These are phyloP conservation scores for Metschnikowia anglica DNA, from an alignment of 805 yeast species.

Conservation along the genomic window DNA sequence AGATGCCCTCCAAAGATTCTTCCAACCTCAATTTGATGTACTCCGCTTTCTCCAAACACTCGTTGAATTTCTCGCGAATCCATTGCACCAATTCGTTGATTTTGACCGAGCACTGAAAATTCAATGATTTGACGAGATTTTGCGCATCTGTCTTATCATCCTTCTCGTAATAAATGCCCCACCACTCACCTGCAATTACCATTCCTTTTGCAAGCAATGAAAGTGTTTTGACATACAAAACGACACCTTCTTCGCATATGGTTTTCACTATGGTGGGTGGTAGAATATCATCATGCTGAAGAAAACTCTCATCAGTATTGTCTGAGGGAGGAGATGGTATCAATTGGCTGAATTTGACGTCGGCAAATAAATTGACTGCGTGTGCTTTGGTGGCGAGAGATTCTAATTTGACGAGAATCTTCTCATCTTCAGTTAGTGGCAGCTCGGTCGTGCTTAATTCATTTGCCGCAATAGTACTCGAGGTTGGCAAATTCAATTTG, in stretches of 20 bases:
- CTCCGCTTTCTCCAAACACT: slow-evolving; percentile 86
- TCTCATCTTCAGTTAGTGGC: slow-evolving; percentile 29
- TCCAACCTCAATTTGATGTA: slow-evolving; percentile 58
- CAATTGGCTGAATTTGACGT: slow-evolving; percentile 82
- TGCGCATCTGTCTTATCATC: slow-evolving; percentile 15
- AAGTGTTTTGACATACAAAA: slow-evolving; percentile 78
- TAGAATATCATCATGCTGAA: slow-evolving; percentile 43
- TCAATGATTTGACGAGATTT: slow-evolving; percentile 16
- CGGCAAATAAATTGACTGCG: slow-evolving; percentile 85
- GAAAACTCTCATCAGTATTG: slow-evolving; percentile 37
- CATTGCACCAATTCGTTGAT: slow-evolving; percentile 81
- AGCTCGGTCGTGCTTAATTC: slow-evolving; percentile 16
- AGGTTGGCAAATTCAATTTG: slow-evolving; percentile 32
- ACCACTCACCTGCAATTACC: slow-evolving; percentile 86
- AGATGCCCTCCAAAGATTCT: slow-evolving; percentile 44
- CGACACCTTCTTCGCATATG: slow-evolving; percentile 83
- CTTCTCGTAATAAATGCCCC: slow-evolving; percentile 51
- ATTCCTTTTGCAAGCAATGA: slow-evolving; percentile 83
- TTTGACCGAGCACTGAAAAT: slow-evolving; percentile 31
- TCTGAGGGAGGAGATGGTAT: slow-evolving; percentile 69
- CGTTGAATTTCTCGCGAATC: slow-evolving; percentile 87
- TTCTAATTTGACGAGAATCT: slow-evolving; percentile 53
- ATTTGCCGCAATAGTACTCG: slow-evolving; percentile 26
- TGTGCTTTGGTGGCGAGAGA: slow-evolving; percentile 85
- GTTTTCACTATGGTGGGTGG: slow-evolving; percentile 57